A percentile compares a stretch with the other conserved stretches of the same genome.
Evolutionary conservation across 768 basidiomycete species (phyloP).

Genomic region (Lactarius akahatsu): DNA sequence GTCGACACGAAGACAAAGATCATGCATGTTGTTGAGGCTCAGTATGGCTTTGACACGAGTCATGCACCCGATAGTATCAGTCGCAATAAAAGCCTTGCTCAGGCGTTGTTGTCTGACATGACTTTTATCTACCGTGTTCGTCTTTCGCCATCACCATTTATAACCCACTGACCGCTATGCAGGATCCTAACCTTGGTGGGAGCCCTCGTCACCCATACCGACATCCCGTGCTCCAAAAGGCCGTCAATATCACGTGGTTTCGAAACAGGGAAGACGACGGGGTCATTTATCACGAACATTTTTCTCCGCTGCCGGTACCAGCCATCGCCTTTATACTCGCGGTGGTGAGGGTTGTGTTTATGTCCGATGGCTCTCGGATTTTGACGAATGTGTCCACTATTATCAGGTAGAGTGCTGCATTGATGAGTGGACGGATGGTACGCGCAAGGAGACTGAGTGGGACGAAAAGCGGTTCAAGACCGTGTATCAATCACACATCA

Average conservation of each 20-base stretch:
- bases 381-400: background rate
- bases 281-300: conserved; percentile 3
- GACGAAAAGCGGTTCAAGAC: background rate
- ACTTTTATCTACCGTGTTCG: too few relatives aligned
- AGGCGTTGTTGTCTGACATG: too few relatives aligned
- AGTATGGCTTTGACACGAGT: conserved; percentile 16
- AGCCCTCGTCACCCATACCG: conserved; percentile 2
- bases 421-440: conserved; percentile 14
- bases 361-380: background rate
- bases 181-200: too few relatives aligned
- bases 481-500: too few relatives aligned
- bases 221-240: conserved; percentile 15
- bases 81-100: background rate
- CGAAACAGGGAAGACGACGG: background rate
- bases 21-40: background rate
- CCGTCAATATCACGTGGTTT: conserved; percentile 13
- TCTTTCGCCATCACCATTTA: too few relatives aligned
- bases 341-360: conserved; percentile 13
- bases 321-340: conserved; percentile 5
- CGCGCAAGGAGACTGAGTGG: background rate
- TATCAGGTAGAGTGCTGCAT: conserved; percentile 22
- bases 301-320: background rate
- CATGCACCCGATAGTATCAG: conserved; percentile 7
- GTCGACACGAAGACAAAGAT: background rate
- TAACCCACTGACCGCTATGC: too few relatives aligned